Conservation (phyloP, 2,329 filamentous ascomycete species). For the Penicillium digitatum region DNA sequence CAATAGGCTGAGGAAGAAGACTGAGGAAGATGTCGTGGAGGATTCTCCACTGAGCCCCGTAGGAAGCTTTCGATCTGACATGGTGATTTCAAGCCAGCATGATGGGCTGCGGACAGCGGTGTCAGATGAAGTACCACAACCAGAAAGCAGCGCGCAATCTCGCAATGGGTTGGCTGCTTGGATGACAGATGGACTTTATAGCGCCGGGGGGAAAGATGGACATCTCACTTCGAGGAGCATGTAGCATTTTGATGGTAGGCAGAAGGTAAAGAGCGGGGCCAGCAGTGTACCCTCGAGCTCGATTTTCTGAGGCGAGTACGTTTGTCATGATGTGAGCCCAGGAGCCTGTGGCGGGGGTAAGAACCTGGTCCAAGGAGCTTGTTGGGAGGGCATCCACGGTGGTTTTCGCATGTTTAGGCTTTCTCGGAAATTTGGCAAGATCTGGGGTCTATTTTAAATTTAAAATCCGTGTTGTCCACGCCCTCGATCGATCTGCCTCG, state of each 20-base stretch:
- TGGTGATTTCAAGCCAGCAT: conserved; percentile 18
- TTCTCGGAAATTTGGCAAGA: neutral
- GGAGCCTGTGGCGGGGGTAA: neutral
- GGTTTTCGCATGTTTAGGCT: neutral
- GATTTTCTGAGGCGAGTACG: conserved; percentile 22
- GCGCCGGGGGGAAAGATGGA: conserved; percentile 48
- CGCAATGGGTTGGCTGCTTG: conserved; percentile 46
- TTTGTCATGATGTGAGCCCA: conserved; percentile 19
- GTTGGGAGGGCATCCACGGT: neutral
- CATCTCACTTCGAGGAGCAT: conserved; percentile 43
- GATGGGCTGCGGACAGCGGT: conserved; percentile 17
- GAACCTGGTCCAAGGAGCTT: conserved; percentile 1
- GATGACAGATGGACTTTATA: conserved; percentile 55
- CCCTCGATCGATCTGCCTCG: neutral
- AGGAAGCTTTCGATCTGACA: conserved; percentile 41
- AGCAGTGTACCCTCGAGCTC: conserved; percentile 29
- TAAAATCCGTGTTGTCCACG: neutral
- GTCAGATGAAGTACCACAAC: conserved; percentile 42
- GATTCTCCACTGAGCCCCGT: conserved; percentile 38
- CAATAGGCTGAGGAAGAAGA: conserved; percentile 41
- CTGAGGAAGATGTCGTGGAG: conserved; percentile 43
- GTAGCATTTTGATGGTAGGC: conserved; percentile 36
- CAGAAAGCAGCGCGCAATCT: conserved; percentile 45
- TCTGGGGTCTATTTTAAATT: neutral
- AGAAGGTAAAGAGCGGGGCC: conserved; percentile 25